These are phyloP conservation scores for Aspergillus ochraceus DNA, from an alignment of 2,329 filamentous ascomycete species.

Conservation along the genomic window DNA sequence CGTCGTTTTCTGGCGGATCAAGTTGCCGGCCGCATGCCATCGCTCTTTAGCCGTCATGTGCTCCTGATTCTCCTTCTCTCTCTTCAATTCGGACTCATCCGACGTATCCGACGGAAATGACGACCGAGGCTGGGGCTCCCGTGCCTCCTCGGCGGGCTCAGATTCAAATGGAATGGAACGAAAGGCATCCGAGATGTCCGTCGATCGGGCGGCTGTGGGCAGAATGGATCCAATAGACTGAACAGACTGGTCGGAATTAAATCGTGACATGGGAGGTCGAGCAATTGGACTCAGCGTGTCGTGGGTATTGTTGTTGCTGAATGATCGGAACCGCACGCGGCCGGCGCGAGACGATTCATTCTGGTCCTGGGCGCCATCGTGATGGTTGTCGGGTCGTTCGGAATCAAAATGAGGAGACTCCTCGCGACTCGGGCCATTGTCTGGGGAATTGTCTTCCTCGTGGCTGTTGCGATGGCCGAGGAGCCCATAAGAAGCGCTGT, in stretches of 20 bases:
- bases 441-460: not conserved
- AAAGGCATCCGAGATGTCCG: conserved; percentile 11
- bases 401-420: not conserved
- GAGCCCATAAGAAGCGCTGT: conserved; percentile 8
- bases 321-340: conserved; percentile 23
- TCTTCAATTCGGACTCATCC: conserved; percentile 1
- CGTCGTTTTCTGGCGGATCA: conserved; percentile 31
- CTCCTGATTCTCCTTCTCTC: conserved; percentile 9
- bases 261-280: conserved; percentile 10
- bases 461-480: conserved; percentile 8
- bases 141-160: not conserved
- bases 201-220: conserved; percentile 7
- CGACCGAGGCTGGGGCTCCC: not conserved
- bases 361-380: not conserved
- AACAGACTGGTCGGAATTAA: conserved; percentile 19
- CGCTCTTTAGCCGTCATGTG: conserved; percentile 25
- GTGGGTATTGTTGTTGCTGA: conserved; percentile 13
- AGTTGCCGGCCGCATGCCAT: conserved; percentile 28
- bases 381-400: not conserved
- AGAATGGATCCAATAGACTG: conserved; percentile 13
- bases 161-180: not conserved
- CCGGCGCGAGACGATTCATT: conserved; percentile 8
- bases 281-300: not conserved
- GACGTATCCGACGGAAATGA: not conserved
- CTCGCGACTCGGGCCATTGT: conserved; percentile 1